phyloP scores from a whole-genome alignment of 2,329 filamentous ascomycete species.

The Arthroderma sp. region DNA sequence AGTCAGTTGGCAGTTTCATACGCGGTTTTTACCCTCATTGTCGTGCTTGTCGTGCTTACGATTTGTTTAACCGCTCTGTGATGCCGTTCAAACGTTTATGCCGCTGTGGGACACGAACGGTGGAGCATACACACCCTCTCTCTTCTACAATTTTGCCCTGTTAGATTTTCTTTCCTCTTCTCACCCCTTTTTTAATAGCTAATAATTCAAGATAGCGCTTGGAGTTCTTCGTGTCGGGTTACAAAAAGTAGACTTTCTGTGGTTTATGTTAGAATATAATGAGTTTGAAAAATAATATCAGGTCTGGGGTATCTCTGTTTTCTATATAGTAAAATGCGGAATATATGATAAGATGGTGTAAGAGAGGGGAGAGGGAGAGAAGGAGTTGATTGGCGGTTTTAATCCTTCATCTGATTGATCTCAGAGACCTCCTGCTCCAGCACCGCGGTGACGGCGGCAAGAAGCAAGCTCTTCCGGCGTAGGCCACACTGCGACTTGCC shows the following conservation, averaged over 20 bases:
- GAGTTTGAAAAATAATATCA: background rate
- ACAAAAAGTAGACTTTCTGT: background rate
- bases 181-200: background rate
- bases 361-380: background rate
- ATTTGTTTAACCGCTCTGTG: constrained; percentile 5
- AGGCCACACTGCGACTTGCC: constrained; percentile 8
- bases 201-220: background rate
- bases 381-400: background rate
- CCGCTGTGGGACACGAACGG: background rate
- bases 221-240: background rate
- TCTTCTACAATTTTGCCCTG: background rate
- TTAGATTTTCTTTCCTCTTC: background rate
- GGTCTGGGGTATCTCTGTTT: background rate
- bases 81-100: background rate
- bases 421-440: constrained; percentile 11
- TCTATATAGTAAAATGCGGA: background rate
- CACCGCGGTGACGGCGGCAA: constrained; percentile 15
- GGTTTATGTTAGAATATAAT: background rate
- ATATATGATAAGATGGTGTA: background rate
- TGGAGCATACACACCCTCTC: background rate
- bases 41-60: constrained; percentile 7
- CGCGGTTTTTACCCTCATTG: constrained; percentile 5
- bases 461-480: constrained; percentile 14
- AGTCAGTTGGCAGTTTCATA: constrained; percentile 6
- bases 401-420: background rate